phyloP scores from a whole-genome alignment of 352 stramenopile genomes.

The Globisporangium uncinulatum region DNA sequence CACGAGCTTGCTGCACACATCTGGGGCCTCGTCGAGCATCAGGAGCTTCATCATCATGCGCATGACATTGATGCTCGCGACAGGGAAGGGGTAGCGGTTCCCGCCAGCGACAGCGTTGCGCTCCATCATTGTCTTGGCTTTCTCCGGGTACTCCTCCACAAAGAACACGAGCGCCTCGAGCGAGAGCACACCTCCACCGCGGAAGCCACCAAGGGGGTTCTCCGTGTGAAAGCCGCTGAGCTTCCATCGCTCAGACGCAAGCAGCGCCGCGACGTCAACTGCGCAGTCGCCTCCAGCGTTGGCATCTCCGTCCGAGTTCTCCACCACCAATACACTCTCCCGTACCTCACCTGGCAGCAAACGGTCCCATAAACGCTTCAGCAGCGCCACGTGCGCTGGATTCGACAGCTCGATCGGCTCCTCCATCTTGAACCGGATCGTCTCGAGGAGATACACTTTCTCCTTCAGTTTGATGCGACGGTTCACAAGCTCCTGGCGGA shows the following conservation, averaged over 20 bases:
- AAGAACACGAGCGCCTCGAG: slow-evolving; percentile 76
- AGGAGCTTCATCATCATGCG: slow-evolving; percentile 80
- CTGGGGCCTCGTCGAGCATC: slow-evolving; percentile 73
- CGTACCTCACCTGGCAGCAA: slow-evolving; percentile 31
- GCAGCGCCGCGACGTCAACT: slow-evolving; percentile 45
- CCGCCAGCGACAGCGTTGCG: slow-evolving; percentile 65
- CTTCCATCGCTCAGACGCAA: slow-evolving; percentile 59
- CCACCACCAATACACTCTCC: slow-evolving; percentile 14
- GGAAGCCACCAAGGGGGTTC: slow-evolving; percentile 70
- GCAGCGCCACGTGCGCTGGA: slow-evolving; percentile 35
- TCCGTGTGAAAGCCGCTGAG: slow-evolving; percentile 78
- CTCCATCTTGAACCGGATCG: slow-evolving; percentile 66
- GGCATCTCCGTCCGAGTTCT: slow-evolving; percentile 14
- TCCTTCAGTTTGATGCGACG: slow-evolving; percentile 41
- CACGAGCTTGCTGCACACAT: slow-evolving; percentile 68
- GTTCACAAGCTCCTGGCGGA: slow-evolving; percentile 46
- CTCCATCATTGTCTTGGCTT: slow-evolving; percentile 67
- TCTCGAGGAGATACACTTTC: slow-evolving; percentile 65
- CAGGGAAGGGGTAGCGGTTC: slow-evolving; percentile 78
- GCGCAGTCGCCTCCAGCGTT: slow-evolving; percentile 2
- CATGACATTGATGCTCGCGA: slow-evolving; percentile 84
- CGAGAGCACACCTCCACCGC: slow-evolving; percentile 62
- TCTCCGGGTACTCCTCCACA: slow-evolving; percentile 70
- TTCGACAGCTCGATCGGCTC: slow-evolving; percentile 58
- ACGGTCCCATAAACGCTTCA: slow-evolving; percentile 65